Percentiles rank a stretch among this genome's conserved stretches.
These are phyloP conservation scores for Trichoderma sp. DNA, from an alignment of 2,329 filamentous ascomycete species.

Conservation along the genomic window DNA sequence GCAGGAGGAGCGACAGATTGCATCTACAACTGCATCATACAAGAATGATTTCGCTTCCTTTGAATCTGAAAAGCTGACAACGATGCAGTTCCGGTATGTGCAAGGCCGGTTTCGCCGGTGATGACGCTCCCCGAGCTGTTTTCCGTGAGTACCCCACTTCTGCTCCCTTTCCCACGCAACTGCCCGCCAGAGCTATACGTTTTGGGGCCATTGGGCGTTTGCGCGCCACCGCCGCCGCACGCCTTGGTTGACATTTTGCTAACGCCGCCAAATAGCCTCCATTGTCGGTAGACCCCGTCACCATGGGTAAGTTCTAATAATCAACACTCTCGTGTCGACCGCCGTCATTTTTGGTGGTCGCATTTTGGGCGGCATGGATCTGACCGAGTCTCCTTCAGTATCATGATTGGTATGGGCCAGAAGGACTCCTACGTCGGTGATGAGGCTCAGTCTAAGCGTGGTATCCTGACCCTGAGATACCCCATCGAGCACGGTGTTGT, in stretches of 20 bases:
- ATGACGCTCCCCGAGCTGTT: conserved; percentile 99
- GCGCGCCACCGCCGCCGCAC: conserved; percentile 19
- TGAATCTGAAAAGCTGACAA: conserved; percentile 15
- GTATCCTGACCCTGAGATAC: conserved; percentile 99
- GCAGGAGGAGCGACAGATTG: neutral
- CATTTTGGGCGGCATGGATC: conserved; percentile 16
- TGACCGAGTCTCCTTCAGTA: conserved; percentile 58
- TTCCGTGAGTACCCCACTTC: conserved; percentile 81
- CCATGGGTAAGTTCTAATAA: conserved; percentile 79
- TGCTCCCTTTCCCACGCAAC: conserved; percentile 29
- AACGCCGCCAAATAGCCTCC: conserved; percentile 68
- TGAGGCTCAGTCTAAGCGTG: conserved; percentile 99
- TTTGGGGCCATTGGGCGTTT: conserved; percentile 24
- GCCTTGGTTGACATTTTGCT: conserved; percentile 10
- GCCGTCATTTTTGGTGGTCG: neutral
- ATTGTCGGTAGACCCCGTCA: conserved; percentile 99
- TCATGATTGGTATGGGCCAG: conserved; percentile 99
- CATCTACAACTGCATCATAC: conserved; percentile 5
- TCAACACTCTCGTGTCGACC: conserved; percentile 20
- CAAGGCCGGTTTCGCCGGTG: conserved; percentile 99
- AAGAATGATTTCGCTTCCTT: neutral
- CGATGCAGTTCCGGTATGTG: conserved; percentile 95
- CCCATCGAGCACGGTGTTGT: conserved; percentile 99
- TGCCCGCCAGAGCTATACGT: conserved; percentile 26
- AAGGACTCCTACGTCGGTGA: conserved; percentile 99